Percentiles rank a stretch among this genome's conserved stretches.
phyloP scores from a whole-genome alignment of 1,284 basidiomycete species.

The Cryptococcus sp. region DNA sequence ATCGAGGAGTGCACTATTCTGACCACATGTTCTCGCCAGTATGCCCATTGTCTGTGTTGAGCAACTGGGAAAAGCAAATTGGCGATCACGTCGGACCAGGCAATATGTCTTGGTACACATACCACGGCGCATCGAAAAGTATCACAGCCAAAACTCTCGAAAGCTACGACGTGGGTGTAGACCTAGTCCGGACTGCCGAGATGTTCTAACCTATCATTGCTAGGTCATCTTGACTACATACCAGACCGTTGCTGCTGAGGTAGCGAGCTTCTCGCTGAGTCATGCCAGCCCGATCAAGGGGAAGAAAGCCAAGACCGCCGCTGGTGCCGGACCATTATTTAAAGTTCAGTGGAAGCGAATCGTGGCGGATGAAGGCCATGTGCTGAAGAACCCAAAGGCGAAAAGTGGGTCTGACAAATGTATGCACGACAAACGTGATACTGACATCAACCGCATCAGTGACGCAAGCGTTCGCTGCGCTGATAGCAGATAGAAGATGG shows the following conservation, averaged over 20 bases:
- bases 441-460: slow-evolving; percentile 42
- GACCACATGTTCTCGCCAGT: slow-evolving; percentile 57
- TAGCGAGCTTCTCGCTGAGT: slow-evolving; percentile 11
- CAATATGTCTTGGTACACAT: slow-evolving; percentile 63
- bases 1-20: not conserved
- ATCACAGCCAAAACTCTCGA: slow-evolving; percentile 64
- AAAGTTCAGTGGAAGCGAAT: slow-evolving; percentile 80
- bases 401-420: slow-evolving; percentile 58
- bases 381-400: slow-evolving; percentile 77
- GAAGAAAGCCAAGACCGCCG: slow-evolving; percentile 37
- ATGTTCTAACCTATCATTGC: not conserved
- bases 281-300: slow-evolving; percentile 12
- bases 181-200: not conserved
- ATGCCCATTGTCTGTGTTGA: slow-evolving; percentile 79
- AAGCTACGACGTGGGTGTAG: slow-evolving; percentile 61
- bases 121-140: slow-evolving; percentile 65
- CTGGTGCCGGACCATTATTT: slow-evolving; percentile 60
- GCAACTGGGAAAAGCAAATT: slow-evolving; percentile 90
- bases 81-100: slow-evolving; percentile 69
- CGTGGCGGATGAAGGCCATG: slow-evolving; percentile 85
- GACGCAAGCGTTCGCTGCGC: slow-evolving; percentile 67
- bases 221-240: slow-evolving; percentile 84
- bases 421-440: not conserved
- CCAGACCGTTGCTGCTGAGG: slow-evolving; percentile 59
- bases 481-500: slow-evolving; percentile 76